Evolutionary conservation across 176 grass and related monocot species (phyloP).

Genomic region (Eremochloa ophiuroides): DNA sequence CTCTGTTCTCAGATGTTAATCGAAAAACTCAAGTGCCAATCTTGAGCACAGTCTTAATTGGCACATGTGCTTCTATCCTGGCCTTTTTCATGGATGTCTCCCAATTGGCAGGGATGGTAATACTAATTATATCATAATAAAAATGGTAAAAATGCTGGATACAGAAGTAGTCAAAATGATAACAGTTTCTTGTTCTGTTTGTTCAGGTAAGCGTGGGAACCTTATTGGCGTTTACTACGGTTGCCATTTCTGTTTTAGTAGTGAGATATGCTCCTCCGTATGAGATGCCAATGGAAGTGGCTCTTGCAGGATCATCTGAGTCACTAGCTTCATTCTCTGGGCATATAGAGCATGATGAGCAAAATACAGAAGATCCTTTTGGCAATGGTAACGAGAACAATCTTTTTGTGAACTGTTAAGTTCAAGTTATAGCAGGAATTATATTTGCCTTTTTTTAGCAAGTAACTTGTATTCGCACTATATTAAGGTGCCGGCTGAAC

Average conservation of each 20-base stretch:
- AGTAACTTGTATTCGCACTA: not conserved
- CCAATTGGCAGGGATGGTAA: slow-evolving; percentile 86
- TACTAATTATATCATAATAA: slow-evolving; percentile 17
- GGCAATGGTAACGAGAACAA: slow-evolving; percentile 22
- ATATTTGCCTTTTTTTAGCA: not conserved
- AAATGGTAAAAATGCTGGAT: slow-evolving; percentile 14
- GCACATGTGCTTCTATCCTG: slow-evolving; percentile 55
- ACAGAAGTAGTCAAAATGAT: slow-evolving; percentile 19
- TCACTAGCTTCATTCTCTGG: slow-evolving; percentile 28
- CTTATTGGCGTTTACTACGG: slow-evolving; percentile 71
- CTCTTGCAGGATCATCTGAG: slow-evolving; percentile 40
- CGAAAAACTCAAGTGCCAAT: slow-evolving; percentile 67
- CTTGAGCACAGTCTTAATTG: slow-evolving; percentile 71
- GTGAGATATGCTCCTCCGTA: slow-evolving; percentile 72
- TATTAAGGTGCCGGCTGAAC: not conserved
- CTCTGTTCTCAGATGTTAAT: slow-evolving; percentile 66
- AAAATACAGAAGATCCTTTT: slow-evolving; percentile 23
- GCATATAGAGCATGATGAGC: slow-evolving; percentile 5
- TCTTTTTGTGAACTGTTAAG: not conserved
- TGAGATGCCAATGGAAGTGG: slow-evolving; percentile 50
- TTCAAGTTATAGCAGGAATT: not conserved
- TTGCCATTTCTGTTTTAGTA: slow-evolving; percentile 78
- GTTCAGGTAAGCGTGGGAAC: slow-evolving; percentile 89
- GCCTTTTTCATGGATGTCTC: slow-evolving; percentile 95
- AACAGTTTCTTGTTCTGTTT: slow-evolving; percentile 35